Conservation (phyloP, 768 basidiomycete genomes). For the Roridomyces roridus region DNA sequence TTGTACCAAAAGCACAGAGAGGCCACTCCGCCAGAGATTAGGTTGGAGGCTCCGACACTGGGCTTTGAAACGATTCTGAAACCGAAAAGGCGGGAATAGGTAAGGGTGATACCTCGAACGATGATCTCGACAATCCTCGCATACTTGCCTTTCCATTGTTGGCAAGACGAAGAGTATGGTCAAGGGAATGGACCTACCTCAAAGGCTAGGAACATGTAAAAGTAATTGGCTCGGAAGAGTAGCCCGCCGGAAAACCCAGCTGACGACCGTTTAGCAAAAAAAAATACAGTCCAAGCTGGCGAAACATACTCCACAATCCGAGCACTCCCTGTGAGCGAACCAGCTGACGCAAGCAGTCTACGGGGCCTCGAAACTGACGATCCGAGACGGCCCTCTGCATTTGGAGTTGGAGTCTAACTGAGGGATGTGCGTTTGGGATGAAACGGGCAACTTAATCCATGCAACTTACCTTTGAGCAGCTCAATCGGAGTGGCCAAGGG, state of each 20-base stretch:
- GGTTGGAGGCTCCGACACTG: conserved; percentile 65
- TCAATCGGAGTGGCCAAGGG: conserved; percentile 80
- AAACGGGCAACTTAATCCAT: background rate
- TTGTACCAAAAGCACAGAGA: conserved; percentile 71
- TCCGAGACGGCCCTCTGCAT: conserved; percentile 54
- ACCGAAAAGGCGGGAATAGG: background rate
- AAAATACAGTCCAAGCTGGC: background rate
- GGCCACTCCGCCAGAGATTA: conserved; percentile 67
- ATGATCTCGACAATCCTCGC: conserved; percentile 60
- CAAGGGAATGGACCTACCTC: conserved; percentile 47
- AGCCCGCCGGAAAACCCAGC: conserved; percentile 78
- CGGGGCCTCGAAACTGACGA: conserved; percentile 67
- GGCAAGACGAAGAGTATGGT: conserved; percentile 25
- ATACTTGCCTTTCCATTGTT: conserved; percentile 54
- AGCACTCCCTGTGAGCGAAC: conserved; percentile 62
- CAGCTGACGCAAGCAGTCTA: conserved; percentile 71
- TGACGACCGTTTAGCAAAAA: background rate
- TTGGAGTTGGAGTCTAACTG: conserved; percentile 75
- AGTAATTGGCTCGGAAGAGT: conserved; percentile 75
- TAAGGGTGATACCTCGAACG: conserved; percentile 55
- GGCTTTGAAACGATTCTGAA: conserved; percentile 44
- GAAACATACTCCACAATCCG: conserved; percentile 60
- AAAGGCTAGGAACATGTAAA: conserved; percentile 79
- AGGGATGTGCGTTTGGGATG: conserved; percentile 8
- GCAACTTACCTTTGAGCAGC: conserved; percentile 67